Evolutionary conservation across 306 rosid species (phyloP).

Genomic region (Dryas alaskensis): DNA sequence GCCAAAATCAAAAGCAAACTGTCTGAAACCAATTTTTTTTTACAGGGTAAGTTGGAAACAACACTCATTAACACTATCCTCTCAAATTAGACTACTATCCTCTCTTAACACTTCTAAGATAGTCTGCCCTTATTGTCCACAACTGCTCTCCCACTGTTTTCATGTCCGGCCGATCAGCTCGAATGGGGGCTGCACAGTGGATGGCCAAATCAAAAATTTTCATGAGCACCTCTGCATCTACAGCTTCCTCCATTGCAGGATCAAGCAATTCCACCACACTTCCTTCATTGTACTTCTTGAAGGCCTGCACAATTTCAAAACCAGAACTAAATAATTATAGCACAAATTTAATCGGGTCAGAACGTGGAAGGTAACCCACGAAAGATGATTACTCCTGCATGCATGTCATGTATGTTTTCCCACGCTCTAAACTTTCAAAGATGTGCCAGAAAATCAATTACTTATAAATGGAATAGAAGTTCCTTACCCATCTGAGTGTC

Average conservation of each 20-base stretch:
- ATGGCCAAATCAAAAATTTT: constrained; percentile 76
- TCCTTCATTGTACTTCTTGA: constrained; percentile 60
- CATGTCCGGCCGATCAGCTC: constrained; percentile 87
- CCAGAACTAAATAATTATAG: not conserved
- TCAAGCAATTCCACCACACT: constrained; percentile 55
- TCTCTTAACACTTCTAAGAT: constrained; percentile 54
- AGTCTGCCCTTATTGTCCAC: constrained; percentile 86
- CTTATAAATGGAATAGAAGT: constrained; percentile 18
- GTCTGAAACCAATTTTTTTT: constrained; percentile 12
- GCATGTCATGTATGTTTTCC: too few relatives aligned
- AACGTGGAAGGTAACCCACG: too few relatives aligned
- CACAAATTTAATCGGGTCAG: not conserved
- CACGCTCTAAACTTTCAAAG: not conserved
- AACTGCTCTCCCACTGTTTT: constrained; percentile 77
- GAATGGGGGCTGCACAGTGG: constrained; percentile 80
- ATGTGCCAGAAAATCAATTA: not conserved
- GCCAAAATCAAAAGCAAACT: constrained; percentile 16
- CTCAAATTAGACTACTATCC: constrained; percentile 22
- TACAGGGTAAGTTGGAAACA: not conserved
- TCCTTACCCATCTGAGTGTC: constrained; percentile 87
- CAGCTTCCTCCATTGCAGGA: constrained; percentile 66
- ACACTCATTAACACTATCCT: not conserved
- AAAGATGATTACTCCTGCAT: too few relatives aligned
- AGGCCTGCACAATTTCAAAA: constrained; percentile 52
- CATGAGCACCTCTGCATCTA: constrained; percentile 46